Evolutionary conservation across 2,329 filamentous ascomycete genomes (phyloP).

Genomic region (Aspergillus caelatus): DNA sequence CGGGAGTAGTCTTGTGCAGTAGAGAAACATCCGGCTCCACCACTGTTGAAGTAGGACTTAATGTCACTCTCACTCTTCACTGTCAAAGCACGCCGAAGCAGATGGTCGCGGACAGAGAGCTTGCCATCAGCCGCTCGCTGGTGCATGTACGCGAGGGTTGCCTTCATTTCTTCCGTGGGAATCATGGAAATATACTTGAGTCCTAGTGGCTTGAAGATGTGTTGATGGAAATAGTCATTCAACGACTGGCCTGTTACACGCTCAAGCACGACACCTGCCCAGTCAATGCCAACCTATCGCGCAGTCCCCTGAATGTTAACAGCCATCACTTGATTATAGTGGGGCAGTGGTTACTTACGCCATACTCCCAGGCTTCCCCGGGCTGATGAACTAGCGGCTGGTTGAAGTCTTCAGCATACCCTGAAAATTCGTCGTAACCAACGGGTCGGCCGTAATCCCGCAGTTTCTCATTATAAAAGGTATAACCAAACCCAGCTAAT

Average conservation of each 20-base stretch:
- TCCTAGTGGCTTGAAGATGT: conserved; percentile 54
- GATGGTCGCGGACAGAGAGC: conserved; percentile 52
- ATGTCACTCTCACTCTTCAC: conserved; percentile 49
- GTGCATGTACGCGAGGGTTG: conserved; percentile 61
- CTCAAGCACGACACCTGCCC: conserved; percentile 56
- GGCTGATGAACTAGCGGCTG: conserved; percentile 65
- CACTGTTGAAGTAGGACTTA: conserved; percentile 57
- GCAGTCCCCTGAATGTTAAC: neutral
- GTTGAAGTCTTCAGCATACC: conserved; percentile 55
- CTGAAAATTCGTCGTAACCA: conserved; percentile 62
- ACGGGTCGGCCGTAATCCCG: conserved; percentile 52
- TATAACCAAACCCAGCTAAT: conserved; percentile 61
- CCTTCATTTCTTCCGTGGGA: conserved; percentile 57
- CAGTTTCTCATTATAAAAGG: conserved; percentile 56
- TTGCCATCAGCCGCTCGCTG: conserved; percentile 51
- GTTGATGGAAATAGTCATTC: conserved; percentile 53
- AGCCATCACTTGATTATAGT: neutral
- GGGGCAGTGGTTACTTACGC: conserved; percentile 41
- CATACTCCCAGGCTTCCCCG: conserved; percentile 64
- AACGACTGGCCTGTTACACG: conserved; percentile 48
- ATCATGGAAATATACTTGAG: conserved; percentile 59
- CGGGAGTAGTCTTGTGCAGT: conserved; percentile 63
- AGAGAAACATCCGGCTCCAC: conserved; percentile 64
- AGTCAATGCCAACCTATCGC: conserved; percentile 54
- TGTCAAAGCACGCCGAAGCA: conserved; percentile 52